phyloP scores from a whole-genome alignment of 2,329 filamentous ascomycete genomes.

The Hyphodiscus sp. region DNA sequence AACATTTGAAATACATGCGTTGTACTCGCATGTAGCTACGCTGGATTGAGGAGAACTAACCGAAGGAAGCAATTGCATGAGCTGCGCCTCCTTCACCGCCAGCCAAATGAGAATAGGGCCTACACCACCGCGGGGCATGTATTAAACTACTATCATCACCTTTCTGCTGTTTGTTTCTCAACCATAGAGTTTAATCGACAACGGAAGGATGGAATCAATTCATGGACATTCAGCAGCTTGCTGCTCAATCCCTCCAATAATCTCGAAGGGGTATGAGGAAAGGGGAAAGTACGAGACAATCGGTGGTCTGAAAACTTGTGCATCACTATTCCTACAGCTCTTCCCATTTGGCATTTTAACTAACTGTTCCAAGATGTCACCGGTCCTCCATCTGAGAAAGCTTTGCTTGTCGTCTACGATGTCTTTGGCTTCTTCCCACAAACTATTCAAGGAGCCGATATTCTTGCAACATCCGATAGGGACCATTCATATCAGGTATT shows the following conservation, averaged over 20 bases:
- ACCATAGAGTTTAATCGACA: too few relatives aligned
- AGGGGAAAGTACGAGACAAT: conserved; percentile 51
- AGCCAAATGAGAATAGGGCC: too few relatives aligned
- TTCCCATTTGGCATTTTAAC: too few relatives aligned
- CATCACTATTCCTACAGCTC: conserved; percentile 7
- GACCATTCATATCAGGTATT: conserved; percentile 64
- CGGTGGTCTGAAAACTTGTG: conserved; percentile 47
- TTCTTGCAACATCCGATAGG: conserved; percentile 41
- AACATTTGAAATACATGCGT: too few relatives aligned
- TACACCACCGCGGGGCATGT: too few relatives aligned
- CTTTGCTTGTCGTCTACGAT: conserved; percentile 53
- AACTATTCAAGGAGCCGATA: conserved; percentile 64
- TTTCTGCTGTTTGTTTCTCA: too few relatives aligned
- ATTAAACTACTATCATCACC: too few relatives aligned
- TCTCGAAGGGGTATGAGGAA: conserved; percentile 44
- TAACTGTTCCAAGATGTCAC: conserved; percentile 33
- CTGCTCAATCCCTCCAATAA: conserved; percentile 51
- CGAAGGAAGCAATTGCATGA: too few relatives aligned
- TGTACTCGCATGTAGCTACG: too few relatives aligned
- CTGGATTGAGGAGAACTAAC: too few relatives aligned
- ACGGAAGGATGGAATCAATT: conserved; percentile 10
- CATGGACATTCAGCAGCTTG: conserved; percentile 46
- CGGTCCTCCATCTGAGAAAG: conserved; percentile 44
- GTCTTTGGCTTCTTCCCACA: conserved; percentile 67
- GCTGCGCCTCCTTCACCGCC: too few relatives aligned